Conservation (phyloP, 2,329 filamentous ascomycete species). For the Fusarium tanahbumbuense region DNA sequence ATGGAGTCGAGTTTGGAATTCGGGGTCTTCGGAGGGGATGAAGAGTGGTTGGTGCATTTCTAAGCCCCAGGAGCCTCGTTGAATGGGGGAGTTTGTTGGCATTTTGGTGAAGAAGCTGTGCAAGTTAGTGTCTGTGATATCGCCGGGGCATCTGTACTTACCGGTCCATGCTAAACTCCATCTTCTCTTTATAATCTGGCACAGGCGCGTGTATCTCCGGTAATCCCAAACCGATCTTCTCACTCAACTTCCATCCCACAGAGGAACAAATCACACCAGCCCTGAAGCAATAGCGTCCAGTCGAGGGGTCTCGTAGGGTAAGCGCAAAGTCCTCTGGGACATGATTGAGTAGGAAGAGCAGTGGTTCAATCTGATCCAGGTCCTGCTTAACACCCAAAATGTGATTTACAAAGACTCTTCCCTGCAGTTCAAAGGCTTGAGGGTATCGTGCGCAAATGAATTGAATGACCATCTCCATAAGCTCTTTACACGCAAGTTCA, state of each 20-base stretch:
- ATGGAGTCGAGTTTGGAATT: conserved; percentile 66
- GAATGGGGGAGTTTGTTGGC: conserved; percentile 78
- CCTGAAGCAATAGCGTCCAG: conserved; percentile 79
- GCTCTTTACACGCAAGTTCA: conserved; percentile 82
- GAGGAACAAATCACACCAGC: conserved; percentile 83
- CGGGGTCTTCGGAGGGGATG: conserved; percentile 75
- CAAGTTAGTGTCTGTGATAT: neutral
- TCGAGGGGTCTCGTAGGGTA: conserved; percentile 75
- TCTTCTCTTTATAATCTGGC: conserved; percentile 88
- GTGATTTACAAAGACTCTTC: conserved; percentile 72
- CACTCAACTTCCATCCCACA: conserved; percentile 81
- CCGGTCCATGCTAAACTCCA: conserved; percentile 89
- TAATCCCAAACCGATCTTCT: conserved; percentile 78
- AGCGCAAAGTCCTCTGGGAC: conserved; percentile 88
- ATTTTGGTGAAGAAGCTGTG: conserved; percentile 83
- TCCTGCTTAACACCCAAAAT: conserved; percentile 73
- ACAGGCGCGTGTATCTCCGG: conserved; percentile 78
- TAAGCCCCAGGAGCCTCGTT: conserved; percentile 86
- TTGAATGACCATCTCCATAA: conserved; percentile 88
- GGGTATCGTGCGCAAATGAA: conserved; percentile 85
- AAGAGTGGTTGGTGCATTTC: conserved; percentile 81
- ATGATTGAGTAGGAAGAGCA: conserved; percentile 79
- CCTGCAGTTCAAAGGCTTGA: conserved; percentile 74
- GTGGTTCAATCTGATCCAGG: conserved; percentile 70
- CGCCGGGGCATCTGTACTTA: conserved; percentile 51